Evolutionary conservation across 768 basidiomycete species (phyloP).

Genomic region (Amanita inopinata): DNA sequence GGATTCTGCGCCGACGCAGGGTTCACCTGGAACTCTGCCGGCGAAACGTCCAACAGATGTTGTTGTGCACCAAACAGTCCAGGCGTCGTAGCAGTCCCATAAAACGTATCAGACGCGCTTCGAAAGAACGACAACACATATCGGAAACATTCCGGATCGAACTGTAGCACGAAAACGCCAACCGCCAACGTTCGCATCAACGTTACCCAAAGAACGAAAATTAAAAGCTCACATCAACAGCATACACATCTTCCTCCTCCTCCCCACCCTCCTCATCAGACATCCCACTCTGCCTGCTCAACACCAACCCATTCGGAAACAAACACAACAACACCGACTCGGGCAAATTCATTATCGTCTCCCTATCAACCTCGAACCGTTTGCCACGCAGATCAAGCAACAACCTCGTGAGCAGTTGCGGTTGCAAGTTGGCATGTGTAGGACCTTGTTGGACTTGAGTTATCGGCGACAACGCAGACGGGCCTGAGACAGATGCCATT

Average conservation of each 20-base stretch:
- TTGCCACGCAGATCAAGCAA: conserved; percentile 86
- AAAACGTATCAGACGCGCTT: conserved; percentile 81
- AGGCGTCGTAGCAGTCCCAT: conserved; percentile 66
- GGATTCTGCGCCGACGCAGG: conserved; percentile 78
- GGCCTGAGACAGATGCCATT: conserved; percentile 26
- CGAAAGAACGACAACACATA: conserved; percentile 92
- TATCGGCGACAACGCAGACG: conserved; percentile 39
- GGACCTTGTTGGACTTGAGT: conserved; percentile 57
- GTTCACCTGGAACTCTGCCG: conserved; percentile 42
- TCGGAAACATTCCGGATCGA: conserved; percentile 94
- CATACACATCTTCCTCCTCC: conserved; percentile 90
- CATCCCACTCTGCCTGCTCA: conserved; percentile 77
- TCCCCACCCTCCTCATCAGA: conserved; percentile 66
- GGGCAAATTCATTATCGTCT: conserved; percentile 96
- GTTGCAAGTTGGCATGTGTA: conserved; percentile 64
- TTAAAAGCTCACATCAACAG: conserved; percentile 75
- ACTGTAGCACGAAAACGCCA: conserved; percentile 36
- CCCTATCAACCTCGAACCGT: conserved; percentile 91
- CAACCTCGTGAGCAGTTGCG: conserved; percentile 80
- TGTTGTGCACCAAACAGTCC: conserved; percentile 76
- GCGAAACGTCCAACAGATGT: conserved; percentile 59
- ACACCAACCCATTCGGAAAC: conserved; percentile 94
- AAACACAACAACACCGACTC: conserved; percentile 94
- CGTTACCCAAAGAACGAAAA: conserved; percentile 2
- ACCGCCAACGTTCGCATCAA: not conserved